A percentile compares a stretch with the other conserved stretches of the same genome.
Evolutionary conservation across 1,284 basidiomycete genomes (phyloP).

Genomic region (Moniliophthora roreri): DNA sequence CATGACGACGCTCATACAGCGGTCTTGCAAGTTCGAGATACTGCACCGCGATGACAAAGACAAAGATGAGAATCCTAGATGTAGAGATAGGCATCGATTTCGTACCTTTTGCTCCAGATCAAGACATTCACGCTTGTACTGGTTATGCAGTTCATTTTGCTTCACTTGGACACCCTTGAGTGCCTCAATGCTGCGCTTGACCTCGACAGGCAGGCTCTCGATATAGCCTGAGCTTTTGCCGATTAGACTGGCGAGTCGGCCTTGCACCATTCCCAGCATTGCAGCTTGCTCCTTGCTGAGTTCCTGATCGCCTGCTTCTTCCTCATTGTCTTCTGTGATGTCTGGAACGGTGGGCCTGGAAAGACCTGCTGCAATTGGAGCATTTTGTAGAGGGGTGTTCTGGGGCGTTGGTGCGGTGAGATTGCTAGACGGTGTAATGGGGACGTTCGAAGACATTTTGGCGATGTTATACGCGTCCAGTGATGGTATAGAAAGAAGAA

Average conservation of each 20-base stretch:
- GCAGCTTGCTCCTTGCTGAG: slow-evolving; percentile 41
- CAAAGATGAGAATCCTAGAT: slow-evolving; percentile 10
- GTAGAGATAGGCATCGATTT: slow-evolving; percentile 12
- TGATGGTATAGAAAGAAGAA: not conserved
- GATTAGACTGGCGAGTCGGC: slow-evolving; percentile 65
- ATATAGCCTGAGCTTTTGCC: slow-evolving; percentile 86
- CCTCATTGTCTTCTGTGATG: slow-evolving; percentile 67
- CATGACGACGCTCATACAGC: slow-evolving; percentile 84
- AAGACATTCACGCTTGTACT: slow-evolving; percentile 96
- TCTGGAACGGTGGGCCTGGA: slow-evolving; percentile 70
- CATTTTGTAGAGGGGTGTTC: slow-evolving; percentile 76
- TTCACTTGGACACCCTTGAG: slow-evolving; percentile 94
- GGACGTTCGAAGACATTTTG: slow-evolving; percentile 47
- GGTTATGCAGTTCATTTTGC: slow-evolving; percentile 90
- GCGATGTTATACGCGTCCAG: not conserved
- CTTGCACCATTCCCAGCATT: slow-evolving; percentile 62
- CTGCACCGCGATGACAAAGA: slow-evolving; percentile 37
- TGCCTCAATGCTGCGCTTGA: slow-evolving; percentile 87
- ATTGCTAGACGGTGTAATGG: slow-evolving; percentile 42
- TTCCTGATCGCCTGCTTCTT: slow-evolving; percentile 46
- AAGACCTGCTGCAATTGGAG: slow-evolving; percentile 65
- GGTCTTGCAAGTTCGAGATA: slow-evolving; percentile 87
- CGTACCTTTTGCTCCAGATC: slow-evolving; percentile 95
- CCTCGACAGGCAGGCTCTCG: slow-evolving; percentile 81
- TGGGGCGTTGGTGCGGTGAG: slow-evolving; percentile 76